Percentiles rank a stretch among this genome's conserved stretches.
phyloP scores from a whole-genome alignment of 1,284 basidiomycete genomes.

The Hortiboletus rubellus region DNA sequence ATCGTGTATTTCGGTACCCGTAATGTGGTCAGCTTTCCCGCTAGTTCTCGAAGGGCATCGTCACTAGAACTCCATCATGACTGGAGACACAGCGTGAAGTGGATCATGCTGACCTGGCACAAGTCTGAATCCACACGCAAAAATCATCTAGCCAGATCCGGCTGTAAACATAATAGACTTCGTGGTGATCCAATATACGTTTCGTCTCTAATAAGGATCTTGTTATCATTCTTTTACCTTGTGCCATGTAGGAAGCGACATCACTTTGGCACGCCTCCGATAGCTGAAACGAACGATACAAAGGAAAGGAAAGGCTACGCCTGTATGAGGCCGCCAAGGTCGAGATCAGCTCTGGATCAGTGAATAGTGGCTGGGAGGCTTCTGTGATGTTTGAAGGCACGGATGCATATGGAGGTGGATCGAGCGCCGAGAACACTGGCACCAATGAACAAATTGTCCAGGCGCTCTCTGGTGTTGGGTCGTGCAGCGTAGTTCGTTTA shows the following conservation, averaged over 20 bases:
- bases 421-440: constrained; percentile 75
- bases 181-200: constrained; percentile 70
- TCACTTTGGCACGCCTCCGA: constrained; percentile 67
- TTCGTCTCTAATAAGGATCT: constrained; percentile 70
- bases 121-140: constrained; percentile 68
- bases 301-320: constrained; percentile 69
- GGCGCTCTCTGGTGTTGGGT: constrained; percentile 79
- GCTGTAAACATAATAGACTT: constrained; percentile 80
- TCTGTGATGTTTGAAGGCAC: constrained; percentile 10
- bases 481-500: constrained; percentile 67
- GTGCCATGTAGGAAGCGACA: constrained; percentile 54
- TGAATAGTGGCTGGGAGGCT: constrained; percentile 36
- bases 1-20: constrained; percentile 53
- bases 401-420: constrained; percentile 55
- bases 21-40: constrained; percentile 41
- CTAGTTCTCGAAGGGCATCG: constrained; percentile 48
- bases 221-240: constrained; percentile 59
- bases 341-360: constrained; percentile 47
- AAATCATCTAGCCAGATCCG: constrained; percentile 83
- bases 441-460: constrained; percentile 75
- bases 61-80: constrained; percentile 47
- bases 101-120: constrained; percentile 50
- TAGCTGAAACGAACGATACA: constrained; percentile 73
- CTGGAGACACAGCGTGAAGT: background rate
- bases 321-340: constrained; percentile 65